Evolutionary conservation across 805 yeast genomes (phyloP), one percentile per base, ranked within the genome.

Genomic region (Metschnikowia anglica): DNA sequence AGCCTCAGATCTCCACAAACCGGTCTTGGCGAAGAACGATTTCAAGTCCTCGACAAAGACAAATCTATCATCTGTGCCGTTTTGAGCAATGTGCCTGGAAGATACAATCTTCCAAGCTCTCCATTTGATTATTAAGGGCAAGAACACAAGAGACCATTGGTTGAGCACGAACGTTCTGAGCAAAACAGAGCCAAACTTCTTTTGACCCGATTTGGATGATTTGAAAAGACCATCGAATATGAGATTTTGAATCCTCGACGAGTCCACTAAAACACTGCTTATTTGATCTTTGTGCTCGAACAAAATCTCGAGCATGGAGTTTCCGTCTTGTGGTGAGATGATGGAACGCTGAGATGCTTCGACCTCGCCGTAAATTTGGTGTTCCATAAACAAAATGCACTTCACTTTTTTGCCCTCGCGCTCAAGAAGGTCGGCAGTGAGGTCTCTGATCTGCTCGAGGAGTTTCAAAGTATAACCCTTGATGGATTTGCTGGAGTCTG

Each of bases 321-420:
- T 66, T n/a, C 80, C 79, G 57, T 88, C 96, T 34, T 76, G 76
- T 27, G 88, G 84, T 17, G 83, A 65, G 19, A 87, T 70, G 41
- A 82, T 67, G 19, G 83, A 77, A 38, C 85, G 61, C 13, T 70
- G 65, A 10, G 66, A 54, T 2, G 77, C 69, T 10, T 69, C 61
- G 12, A 54, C 53, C 7, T 67, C 56, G 10, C 84, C 88, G 57
- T 84, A 90, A 12, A 88, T 69, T 34, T 72, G 69, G 13, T 76
- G 70, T 23, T 73, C 73, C 61, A 83, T 60, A 48, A 77, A 72
- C 41, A 80, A 56, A 2, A 43, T 28, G 11, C 59, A 47, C 31
- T 62, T 56, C n/a, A 68, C 53, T 42, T 70, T 72, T 34, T 68
- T 65, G 39, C 52, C 58, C 36, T 13, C 66, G 48, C 41, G 51